Conservation (phyloP, 139 green algal genomes). For the Chlorella vulgaris region DNA sequence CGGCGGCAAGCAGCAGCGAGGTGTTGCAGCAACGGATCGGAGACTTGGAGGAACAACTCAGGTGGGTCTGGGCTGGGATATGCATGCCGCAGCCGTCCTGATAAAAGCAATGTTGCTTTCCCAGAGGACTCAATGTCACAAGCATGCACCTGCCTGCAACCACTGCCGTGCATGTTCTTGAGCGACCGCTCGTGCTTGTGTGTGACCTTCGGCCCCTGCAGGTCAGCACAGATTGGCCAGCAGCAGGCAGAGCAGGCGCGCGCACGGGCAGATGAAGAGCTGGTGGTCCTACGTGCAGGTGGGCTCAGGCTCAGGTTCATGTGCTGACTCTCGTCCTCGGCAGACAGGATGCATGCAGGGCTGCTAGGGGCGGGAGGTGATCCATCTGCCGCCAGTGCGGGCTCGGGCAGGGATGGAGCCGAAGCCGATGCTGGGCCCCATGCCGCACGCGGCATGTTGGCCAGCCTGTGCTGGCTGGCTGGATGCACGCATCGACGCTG, state of each 20-base stretch:
- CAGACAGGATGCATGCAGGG: neutral
- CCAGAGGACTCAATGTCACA: too few relatives aligned
- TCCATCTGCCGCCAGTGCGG: too few relatives aligned
- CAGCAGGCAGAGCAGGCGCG: constrained; percentile 20
- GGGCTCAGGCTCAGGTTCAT: neutral
- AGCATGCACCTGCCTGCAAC: neutral
- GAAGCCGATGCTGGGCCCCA: too few relatives aligned
- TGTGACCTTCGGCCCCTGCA: too few relatives aligned
- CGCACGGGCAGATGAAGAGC: constrained; percentile 38
- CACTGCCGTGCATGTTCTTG: neutral
- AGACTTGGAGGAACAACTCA: constrained; percentile 17
- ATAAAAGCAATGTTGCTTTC: too few relatives aligned
- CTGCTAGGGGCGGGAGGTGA: too few relatives aligned
- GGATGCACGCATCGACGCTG: too few relatives aligned
- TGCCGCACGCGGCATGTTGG: too few relatives aligned
- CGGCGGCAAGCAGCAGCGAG: constrained; percentile 31
- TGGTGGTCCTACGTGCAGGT: constrained; percentile 10
- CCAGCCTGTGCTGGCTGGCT: too few relatives aligned
- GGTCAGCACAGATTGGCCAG: constrained; percentile 9
- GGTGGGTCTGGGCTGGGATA: constrained; percentile 13
- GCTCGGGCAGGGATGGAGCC: too few relatives aligned
- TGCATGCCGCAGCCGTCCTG: too few relatives aligned
- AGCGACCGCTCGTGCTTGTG: too few relatives aligned
- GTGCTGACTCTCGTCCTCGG: neutral
- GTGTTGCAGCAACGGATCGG: constrained; percentile 32